Evolutionary conservation across 495 filamentous ascomycete genomes (phyloP), one percentile per base, ranked within the genome.

Genomic region (Talaromyces nanjingensis): DNA sequence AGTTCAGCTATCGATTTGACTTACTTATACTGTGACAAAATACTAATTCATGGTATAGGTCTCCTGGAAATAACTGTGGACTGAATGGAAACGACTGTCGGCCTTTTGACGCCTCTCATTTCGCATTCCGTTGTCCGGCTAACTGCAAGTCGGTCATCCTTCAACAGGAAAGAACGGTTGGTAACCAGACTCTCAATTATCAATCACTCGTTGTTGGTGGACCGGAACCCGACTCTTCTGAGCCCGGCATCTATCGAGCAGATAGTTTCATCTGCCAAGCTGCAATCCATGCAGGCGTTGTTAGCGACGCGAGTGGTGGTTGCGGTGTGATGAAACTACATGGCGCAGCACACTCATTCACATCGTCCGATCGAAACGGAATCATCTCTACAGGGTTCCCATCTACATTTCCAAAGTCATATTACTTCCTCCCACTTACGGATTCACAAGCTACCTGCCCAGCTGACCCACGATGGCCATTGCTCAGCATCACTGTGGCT

Each of bases 251-350:
- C 18, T 96, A 96, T 70, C 85, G 91, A 2, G 88, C 87, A 1
- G 91, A 96, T 69, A 93, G 91, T 20, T 91, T 91, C 67, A 84
- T 94, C 62, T 96, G 91, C 70, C 85, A 87, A 54, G 78, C 91
- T 11, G 91, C 91, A 6, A 88, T 96, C 42, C 91, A 96, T 70
- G 82, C 89, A 0, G 91, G 91, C 11, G 68, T 90, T 49, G 83
- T 92, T 60, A 83, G 83, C 14, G 82, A 92, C 65, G 72, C 79
- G 0, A 77, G 77, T 9, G 92, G 91, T 22, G 92, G 91, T 3
- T 96, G 91, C 66, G 91, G 90, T 56, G 85, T 91, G 16, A 81
- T 86, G 27, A 79, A 80, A 57, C 78, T 92, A 16, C 74, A 87
- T n/a, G 91, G 92, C 31, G 77, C 84, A 31, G 83, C 86, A 60